Base-by-base conservation (phyloP, 2,329 filamentous ascomycete species). In the Ascochyta pisi region DNA sequence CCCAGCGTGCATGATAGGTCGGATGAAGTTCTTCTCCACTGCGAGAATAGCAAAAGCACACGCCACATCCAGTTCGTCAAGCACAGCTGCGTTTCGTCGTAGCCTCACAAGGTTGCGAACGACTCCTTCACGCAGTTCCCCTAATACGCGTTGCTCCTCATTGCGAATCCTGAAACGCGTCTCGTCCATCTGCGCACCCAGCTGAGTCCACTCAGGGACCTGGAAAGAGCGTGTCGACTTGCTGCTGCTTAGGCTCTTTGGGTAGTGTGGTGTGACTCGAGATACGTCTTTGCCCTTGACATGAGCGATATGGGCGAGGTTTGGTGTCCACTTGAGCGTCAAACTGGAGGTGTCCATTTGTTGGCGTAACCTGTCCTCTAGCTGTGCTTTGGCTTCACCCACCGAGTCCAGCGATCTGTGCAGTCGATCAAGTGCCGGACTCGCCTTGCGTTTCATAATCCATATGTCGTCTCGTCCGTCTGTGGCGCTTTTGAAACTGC, bases 31-130 rank as follows among this genome's bases (percentile, higher is more conserved):
- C 60, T 91, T 88, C 70, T 96, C 90, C 23, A 82, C 74, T 2
- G 95, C 93, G 2, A 98, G 82, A 4, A 82, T 83, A 3, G 95
- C 92, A 69, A 96, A 96, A 0, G 92, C 92, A 51, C 91, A 91
- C 2, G 90, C 86, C 34, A 99, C 89, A 76, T 99, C 95, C 8
- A 99, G 84, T 75, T 97, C 93, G 73, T 98, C 94, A 19, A 99
- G 85, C 1, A 96, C 89, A n/a, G 86, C 84, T 10, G 94, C 93
- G 74, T 97, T 98, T 54, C 90, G 89, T 6, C 95, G 88, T 13
- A 99, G 84, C 67, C 89, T 91, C 60, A 97, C 86, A 3, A 99
- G 84, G 66, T 93, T 94, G 42, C 84, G 78, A 4, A 98, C 87
- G 0, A 97, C 92, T 46, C 85, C 82, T 58, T 87, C 84, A 27